phyloP scores from a whole-genome alignment of 1,139 yeast genomes.

The Taiozyma sp. region DNA sequence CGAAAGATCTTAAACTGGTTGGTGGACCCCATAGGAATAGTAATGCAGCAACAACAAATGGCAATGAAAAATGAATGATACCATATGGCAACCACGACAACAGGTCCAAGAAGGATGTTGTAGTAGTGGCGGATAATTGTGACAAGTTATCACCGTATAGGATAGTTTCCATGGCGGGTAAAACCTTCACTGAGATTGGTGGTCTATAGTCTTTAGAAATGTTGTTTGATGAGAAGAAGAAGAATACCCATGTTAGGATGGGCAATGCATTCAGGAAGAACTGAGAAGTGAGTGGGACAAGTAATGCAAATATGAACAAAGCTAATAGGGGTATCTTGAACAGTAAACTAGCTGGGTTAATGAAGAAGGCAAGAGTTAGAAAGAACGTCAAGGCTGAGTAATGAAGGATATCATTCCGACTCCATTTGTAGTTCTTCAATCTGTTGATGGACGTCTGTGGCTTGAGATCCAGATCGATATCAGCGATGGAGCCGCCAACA shows the following conservation, averaged over 20 bases:
- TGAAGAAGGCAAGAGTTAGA: conserved; percentile 42
- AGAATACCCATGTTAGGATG: conserved; percentile 80
- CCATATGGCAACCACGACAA: conserved; percentile 98
- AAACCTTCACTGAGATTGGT: conserved; percentile 81
- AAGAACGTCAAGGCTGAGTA: conserved; percentile 46
- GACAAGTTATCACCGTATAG: conserved; percentile 91
- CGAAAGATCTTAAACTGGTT: conserved; percentile 78
- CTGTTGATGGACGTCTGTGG: conserved; percentile 44
- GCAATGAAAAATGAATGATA: conserved; percentile 80
- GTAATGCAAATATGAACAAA: conserved; percentile 31
- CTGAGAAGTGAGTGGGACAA: conserved; percentile 77
- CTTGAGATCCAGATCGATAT: conserved; percentile 57
- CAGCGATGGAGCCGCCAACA: conserved; percentile 49
- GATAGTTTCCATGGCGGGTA: conserved; percentile 93
- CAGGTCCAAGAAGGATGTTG: conserved; percentile 66
- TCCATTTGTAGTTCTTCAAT: conserved; percentile 46
- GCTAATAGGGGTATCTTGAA: conserved; percentile 25
- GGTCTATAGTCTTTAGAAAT: conserved; percentile 82
- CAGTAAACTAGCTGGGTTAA: conserved; percentile 31
- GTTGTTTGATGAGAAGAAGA: conserved; percentile 75
- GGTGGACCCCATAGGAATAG: conserved; percentile 93
- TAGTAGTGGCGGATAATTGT: conserved; percentile 75
- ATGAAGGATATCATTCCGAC: conserved; percentile 43
- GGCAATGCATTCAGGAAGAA: conserved; percentile 86
- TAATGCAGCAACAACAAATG: conserved; percentile 79